Evolutionary conservation across 2,329 filamentous ascomycete species (phyloP).

Genomic region (Neoarthrinium moseri): DNA sequence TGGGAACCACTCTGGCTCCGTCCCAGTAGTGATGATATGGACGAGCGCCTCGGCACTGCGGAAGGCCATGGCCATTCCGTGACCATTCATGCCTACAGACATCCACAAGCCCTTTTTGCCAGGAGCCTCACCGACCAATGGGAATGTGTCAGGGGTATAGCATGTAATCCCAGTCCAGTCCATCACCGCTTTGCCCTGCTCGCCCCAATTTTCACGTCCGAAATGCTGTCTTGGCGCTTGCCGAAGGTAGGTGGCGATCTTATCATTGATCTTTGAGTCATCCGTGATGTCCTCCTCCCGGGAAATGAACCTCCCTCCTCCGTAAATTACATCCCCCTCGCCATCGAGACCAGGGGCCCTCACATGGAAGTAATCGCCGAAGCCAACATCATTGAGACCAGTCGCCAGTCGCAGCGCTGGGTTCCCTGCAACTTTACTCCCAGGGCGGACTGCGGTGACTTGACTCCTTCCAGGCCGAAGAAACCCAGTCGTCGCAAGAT

Average conservation of each 20-base stretch:
- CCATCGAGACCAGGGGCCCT: conserved; percentile 21
- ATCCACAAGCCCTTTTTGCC: conserved; percentile 8
- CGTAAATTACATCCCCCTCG: conserved; percentile 29
- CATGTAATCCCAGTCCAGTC: conserved; percentile 11
- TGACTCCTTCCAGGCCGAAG: conserved; percentile 47
- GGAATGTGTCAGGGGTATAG: conserved; percentile 12
- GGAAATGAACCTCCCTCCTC: conserved; percentile 22
- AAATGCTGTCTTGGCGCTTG: conserved; percentile 1
- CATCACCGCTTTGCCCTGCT: conserved; percentile 4
- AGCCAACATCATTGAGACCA: conserved; percentile 24
- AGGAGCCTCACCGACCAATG: conserved; percentile 9
- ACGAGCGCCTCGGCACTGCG: conserved; percentile 12
- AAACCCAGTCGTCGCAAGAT: conserved; percentile 34
- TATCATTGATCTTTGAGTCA: conserved; percentile 9
- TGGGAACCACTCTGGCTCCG: conserved; percentile 10
- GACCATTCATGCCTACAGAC: conserved; percentile 13
- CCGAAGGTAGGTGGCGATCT: conserved; percentile 6
- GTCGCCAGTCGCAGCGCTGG: conserved; percentile 18
- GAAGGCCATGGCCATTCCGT: conserved; percentile 11
- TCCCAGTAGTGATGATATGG: conserved; percentile 9
- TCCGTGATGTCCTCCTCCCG: conserved; percentile 11
- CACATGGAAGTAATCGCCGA: conserved; percentile 35
- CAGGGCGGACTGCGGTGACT: conserved; percentile 38
- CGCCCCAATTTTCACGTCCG: conserved; percentile 7
- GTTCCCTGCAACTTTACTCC: conserved; percentile 20